phyloP scores from a whole-genome alignment of 805 yeast genomes.

The Metahyphopichia silvanorum region DNA sequence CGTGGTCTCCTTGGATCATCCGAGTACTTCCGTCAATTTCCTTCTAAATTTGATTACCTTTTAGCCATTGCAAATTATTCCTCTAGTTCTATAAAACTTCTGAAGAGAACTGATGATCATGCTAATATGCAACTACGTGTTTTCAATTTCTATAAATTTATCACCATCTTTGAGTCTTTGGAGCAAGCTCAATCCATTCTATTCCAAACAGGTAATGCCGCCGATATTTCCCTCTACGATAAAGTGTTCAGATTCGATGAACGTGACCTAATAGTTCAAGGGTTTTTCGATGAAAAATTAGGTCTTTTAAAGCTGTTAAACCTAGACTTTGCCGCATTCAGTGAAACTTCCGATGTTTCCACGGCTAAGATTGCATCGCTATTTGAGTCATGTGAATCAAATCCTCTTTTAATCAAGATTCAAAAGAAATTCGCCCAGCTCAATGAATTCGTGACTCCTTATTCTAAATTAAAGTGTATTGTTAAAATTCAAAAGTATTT shows the following conservation, averaged over 20 bases:
- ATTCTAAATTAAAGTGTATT: slow-evolving; percentile 25
- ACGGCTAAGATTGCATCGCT: not conserved
- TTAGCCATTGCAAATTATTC: slow-evolving; percentile 41
- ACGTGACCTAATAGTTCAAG: slow-evolving; percentile 34
- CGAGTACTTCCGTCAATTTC: slow-evolving; percentile 23
- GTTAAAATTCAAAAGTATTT: slow-evolving; percentile 31
- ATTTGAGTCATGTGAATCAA: not conserved
- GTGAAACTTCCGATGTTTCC: slow-evolving; percentile 16
- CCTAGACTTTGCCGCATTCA: slow-evolving; percentile 26
- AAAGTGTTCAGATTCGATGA: slow-evolving; percentile 38
- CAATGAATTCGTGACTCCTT: slow-evolving; percentile 25
- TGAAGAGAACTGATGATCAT: slow-evolving; percentile 31
- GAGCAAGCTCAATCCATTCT: slow-evolving; percentile 31
- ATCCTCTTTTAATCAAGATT: slow-evolving; percentile 1
- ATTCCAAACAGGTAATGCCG: slow-evolving; percentile 23
- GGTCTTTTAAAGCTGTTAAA: slow-evolving; percentile 19
- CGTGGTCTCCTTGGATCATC: slow-evolving; percentile 33
- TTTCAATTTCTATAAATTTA: slow-evolving; percentile 39
- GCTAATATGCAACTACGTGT: slow-evolving; percentile 39
- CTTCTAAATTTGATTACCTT: slow-evolving; percentile 34
- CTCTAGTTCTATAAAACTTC: slow-evolving; percentile 31
- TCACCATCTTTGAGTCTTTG: slow-evolving; percentile 28
- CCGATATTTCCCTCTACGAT: slow-evolving; percentile 30
- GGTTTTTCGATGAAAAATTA: slow-evolving; percentile 32
- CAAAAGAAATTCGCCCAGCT: slow-evolving; percentile 12